phyloP scores from a whole-genome alignment of 2,329 filamentous ascomycete genomes.

The Oidium heveae region DNA sequence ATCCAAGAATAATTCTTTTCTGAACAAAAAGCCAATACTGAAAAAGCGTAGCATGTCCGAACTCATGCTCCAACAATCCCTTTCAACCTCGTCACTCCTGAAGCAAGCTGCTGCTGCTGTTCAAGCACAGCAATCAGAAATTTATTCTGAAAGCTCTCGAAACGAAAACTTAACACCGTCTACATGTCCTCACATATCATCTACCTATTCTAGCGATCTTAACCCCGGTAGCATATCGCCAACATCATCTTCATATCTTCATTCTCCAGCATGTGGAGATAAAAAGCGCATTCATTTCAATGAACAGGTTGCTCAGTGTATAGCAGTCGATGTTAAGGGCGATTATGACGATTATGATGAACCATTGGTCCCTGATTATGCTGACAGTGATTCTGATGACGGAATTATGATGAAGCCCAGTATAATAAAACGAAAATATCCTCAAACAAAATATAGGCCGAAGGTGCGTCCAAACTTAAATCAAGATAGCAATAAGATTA shows the following conservation, averaged over 20 bases:
- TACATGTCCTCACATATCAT: conserved; percentile 43
- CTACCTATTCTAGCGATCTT: conserved; percentile 35
- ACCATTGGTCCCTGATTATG: conserved; percentile 16
- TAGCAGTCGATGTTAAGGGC: conserved; percentile 73
- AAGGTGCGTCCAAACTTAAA: conserved; percentile 24
- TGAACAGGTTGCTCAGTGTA: conserved; percentile 85
- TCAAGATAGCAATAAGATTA: conserved; percentile 27
- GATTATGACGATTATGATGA: conserved; percentile 38
- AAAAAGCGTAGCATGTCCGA: conserved; percentile 96
- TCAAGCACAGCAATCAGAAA: conserved; percentile 18
- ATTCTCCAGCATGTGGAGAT: conserved; percentile 34
- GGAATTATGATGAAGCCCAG: conserved; percentile 42
- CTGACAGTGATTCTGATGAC: conserved; percentile 34
- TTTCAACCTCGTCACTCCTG: conserved; percentile 69
- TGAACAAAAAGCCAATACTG: conserved; percentile 48
- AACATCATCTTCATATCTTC: conserved; percentile 44
- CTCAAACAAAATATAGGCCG: conserved; percentile 16
- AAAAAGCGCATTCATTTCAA: conserved; percentile 94
- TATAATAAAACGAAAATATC: conserved; percentile 25
- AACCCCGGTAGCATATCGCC: conserved; percentile 34
- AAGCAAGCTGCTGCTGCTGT: conserved; percentile 30
- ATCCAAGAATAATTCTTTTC: conserved; percentile 33
- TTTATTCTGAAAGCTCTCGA: conserved; percentile 21
- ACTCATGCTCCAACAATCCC: conserved; percentile 69
- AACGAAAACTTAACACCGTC: conserved; percentile 26